A percentile compares a stretch with the other conserved stretches of the same genome.
Evolutionary conservation across 2,329 filamentous ascomycete species (phyloP).

Genomic region (Teratosphaeriaceae sp.): DNA sequence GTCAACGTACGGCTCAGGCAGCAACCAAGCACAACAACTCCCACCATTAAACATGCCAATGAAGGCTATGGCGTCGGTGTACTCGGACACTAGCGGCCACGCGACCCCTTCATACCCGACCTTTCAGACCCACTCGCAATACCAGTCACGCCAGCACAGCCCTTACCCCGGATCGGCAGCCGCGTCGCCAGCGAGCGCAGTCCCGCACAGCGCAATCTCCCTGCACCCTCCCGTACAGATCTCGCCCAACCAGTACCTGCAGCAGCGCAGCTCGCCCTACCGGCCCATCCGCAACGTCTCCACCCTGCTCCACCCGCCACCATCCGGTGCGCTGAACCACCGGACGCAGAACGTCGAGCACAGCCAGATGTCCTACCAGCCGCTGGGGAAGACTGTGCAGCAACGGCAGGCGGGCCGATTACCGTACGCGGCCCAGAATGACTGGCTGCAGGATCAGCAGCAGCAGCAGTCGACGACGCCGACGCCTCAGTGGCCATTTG

Average conservation of each 20-base stretch:
- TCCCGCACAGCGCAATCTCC: slow-evolving; percentile 49
- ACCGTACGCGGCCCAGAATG: slow-evolving; percentile 33
- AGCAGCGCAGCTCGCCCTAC: slow-evolving; percentile 86
- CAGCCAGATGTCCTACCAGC: slow-evolving; percentile 47
- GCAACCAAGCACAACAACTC: slow-evolving; percentile 40
- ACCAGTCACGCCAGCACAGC: slow-evolving; percentile 45
- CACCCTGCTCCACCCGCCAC: slow-evolving; percentile 82
- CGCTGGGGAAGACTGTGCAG: slow-evolving; percentile 40
- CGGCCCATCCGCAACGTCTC: slow-evolving; percentile 84
- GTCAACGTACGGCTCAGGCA: slow-evolving; percentile 8
- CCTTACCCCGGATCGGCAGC: slow-evolving; percentile 48
- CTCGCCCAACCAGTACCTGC: slow-evolving; percentile 81
- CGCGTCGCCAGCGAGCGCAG: slow-evolving; percentile 64
- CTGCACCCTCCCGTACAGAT: slow-evolving; percentile 52
- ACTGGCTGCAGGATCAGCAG: slow-evolving; percentile 28
- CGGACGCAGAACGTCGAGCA: slow-evolving; percentile 37
- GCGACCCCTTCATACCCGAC: slow-evolving; percentile 31
- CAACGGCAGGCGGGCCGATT: slow-evolving; percentile 39
- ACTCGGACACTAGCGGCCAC: slow-evolving; percentile 52
- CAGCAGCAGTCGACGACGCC: slow-evolving; percentile 27
- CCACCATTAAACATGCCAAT: slow-evolving; percentile 57
- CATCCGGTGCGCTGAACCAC: slow-evolving; percentile 66
- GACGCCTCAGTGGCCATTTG: slow-evolving; percentile 25
- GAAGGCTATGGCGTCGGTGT: slow-evolving; percentile 66
- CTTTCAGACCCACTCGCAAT: slow-evolving; percentile 19